Percentiles rank a stretch among this genome's conserved stretches.
phyloP scores from a whole-genome alignment of 140 eudicot species.

The Oenanthe javanica region DNA sequence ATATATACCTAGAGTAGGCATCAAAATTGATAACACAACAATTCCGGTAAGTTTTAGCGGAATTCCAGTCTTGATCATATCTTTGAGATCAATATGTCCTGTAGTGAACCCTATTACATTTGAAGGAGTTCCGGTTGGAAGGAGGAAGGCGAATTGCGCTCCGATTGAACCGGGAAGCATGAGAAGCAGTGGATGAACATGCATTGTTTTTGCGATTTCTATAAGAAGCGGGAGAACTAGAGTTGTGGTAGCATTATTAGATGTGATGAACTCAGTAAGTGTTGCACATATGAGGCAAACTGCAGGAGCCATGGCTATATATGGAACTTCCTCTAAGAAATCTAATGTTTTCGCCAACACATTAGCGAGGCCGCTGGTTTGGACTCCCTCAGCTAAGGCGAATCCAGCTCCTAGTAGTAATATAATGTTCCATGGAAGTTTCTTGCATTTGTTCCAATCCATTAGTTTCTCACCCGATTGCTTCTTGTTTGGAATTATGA shows the following conservation, averaged over 20 bases:
- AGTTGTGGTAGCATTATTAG: slow-evolving; percentile 80
- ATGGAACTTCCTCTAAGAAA: slow-evolving; percentile 58
- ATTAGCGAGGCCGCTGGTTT: slow-evolving; percentile 72
- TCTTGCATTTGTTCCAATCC: slow-evolving; percentile 99
- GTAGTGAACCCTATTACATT: slow-evolving; percentile 77
- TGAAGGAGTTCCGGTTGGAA: slow-evolving; percentile 81
- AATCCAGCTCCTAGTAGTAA: slow-evolving; percentile 85
- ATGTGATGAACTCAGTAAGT: slow-evolving; percentile 78
- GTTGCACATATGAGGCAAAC: slow-evolving; percentile 49
- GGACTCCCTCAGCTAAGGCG: slow-evolving; percentile 87
- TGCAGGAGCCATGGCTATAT: slow-evolving; percentile 54
- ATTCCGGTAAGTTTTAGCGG: slow-evolving; percentile 59
- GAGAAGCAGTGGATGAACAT: slow-evolving; percentile 59
- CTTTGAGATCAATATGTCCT: slow-evolving; percentile 54
- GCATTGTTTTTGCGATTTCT: slow-evolving; percentile 60
- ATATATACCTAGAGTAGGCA: slow-evolving; percentile 77
- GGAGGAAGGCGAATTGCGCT: slow-evolving; percentile 66
- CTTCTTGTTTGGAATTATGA: slow-evolving; percentile 82
- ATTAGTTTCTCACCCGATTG: slow-evolving; percentile 70
- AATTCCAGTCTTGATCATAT: slow-evolving; percentile 58
- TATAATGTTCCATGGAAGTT: slow-evolving; percentile 73
- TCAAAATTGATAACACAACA: slow-evolving; percentile 38
- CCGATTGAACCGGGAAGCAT: slow-evolving; percentile 82
- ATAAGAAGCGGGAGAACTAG: slow-evolving; percentile 61
- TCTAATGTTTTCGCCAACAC: slow-evolving; percentile 39